Evolutionary conservation across 176 grass and related monocot species (phyloP).

Genomic region (Musa acuminata): DNA sequence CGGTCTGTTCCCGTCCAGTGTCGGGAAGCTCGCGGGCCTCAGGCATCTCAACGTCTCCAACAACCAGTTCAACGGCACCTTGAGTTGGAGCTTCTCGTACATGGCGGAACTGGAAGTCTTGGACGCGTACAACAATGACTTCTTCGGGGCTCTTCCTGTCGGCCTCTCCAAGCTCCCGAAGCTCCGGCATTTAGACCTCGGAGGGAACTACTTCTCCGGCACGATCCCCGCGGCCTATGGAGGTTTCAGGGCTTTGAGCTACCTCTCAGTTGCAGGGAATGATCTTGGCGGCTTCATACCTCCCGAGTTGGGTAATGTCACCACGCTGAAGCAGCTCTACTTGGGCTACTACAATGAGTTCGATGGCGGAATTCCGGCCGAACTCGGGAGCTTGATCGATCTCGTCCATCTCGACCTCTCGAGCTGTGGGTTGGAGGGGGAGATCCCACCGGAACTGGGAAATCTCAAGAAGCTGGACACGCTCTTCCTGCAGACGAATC

Average conservation of each 20-base stretch:
- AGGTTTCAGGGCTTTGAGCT: constrained; percentile 52
- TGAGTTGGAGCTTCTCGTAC: constrained; percentile 27
- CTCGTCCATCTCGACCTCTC: constrained; percentile 66
- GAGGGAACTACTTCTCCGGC: constrained; percentile 78
- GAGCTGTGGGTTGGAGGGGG: constrained; percentile 58
- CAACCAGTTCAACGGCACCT: constrained; percentile 69
- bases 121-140: constrained; percentile 77
- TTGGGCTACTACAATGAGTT: constrained; percentile 7
- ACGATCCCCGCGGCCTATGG: constrained; percentile 51
- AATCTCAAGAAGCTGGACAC: constrained; percentile 56
- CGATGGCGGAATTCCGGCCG: constrained; percentile 50
- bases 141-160: constrained; percentile 46
- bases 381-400: constrained; percentile 42
- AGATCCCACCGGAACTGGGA: constrained; percentile 42
- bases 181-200: constrained; percentile 61
- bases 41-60: constrained; percentile 74
- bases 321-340: constrained; percentile 34
- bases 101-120: constrained; percentile 46
- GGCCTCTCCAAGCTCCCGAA: constrained; percentile 40
- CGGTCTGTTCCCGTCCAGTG: constrained; percentile 29
- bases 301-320: constrained; percentile 52
- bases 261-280: no score
- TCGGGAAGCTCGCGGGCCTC: constrained; percentile 24
- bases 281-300: constrained; percentile 44
- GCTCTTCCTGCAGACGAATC: constrained; percentile 71